Conservation (phyloP, 768 basidiomycete genomes). For the Trametes coccinea region DNA sequence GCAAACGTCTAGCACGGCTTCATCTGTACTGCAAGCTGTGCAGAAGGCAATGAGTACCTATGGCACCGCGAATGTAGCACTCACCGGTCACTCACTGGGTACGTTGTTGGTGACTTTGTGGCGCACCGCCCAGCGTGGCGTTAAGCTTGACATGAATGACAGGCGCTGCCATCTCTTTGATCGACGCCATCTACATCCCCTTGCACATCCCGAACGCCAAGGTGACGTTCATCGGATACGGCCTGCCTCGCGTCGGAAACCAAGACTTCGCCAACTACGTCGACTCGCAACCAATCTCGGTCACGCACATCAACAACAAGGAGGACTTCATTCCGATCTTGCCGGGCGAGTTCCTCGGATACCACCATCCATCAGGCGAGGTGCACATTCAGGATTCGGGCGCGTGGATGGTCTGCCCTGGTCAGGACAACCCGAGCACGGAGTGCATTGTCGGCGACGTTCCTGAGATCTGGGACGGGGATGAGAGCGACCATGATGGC, state of each 20-base stretch:
- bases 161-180: constrained; percentile 55
- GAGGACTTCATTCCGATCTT: constrained; percentile 41
- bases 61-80: constrained; percentile 39
- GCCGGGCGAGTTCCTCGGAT: constrained; percentile 42
- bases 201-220: constrained; percentile 43
- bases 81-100: constrained; percentile 48
- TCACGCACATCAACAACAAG: constrained; percentile 59
- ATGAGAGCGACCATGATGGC: constrained; percentile 49
- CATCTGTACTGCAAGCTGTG: constrained; percentile 46
- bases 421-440: constrained; percentile 58
- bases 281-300: constrained; percentile 41
- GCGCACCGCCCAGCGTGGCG: background rate
- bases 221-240: constrained; percentile 31
- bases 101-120: background rate
- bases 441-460: constrained; percentile 58
- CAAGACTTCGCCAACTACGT: constrained; percentile 60
- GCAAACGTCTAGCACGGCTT: constrained; percentile 37
- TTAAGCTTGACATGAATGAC: background rate
- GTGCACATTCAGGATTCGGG: constrained; percentile 41
- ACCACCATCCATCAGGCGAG: constrained; percentile 44
- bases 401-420: constrained; percentile 55
- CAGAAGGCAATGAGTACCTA: constrained; percentile 39
- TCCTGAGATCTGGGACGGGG: constrained; percentile 46
- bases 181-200: constrained; percentile 56
- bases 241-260: constrained; percentile 49